Base-by-base conservation (phyloP, 352 stramenopile species). In the Phytophthora lateralis region DNA sequence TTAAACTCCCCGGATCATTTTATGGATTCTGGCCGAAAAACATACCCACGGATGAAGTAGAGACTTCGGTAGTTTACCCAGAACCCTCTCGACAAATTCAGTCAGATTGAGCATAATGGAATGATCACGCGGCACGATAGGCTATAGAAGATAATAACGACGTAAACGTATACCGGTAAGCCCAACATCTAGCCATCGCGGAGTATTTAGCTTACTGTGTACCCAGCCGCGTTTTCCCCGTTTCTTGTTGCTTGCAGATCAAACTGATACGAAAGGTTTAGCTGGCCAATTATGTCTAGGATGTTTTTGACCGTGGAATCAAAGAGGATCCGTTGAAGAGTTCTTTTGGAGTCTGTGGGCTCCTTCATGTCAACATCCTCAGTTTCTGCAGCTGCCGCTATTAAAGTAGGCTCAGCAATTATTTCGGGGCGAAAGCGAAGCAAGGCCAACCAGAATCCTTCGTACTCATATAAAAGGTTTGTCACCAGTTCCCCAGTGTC, bases 61-160 rank as follows among this genome's bases (percentile, higher is more conserved):
- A 4, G 47, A 38, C 21, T 43, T 58, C 8, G 66, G 48, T 0
- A 87, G 21, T 38, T 72, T 75, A 15, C 70, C 69, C 3, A 89
- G 17, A 4, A 89, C 48, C 44, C 82, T 65, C 41, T 91, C 81
- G 26, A 88, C 44, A 60, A 93, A 90, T 55, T 92, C 84, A 6
- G 83, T 89, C 32, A 91, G 50, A 54, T 92, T 95, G 11, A 93
- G 66, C 73, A 93, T 80, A 37, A 93, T 92, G 0, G 80, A 87
- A 59, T 95, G 86, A 53, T 95, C 86, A 29, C 83, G 79, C 35
- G 80, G 66, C 2, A 92, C 66, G 20, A 55, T 72, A 11, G 83
- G 86, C 86, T 95, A 27, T 34, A 9, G 39, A 42, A 42, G 4
- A 11, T 15, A 26, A 45, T 15, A 45, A 26, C 18, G 27, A 45